These are phyloP conservation scores for Phytopythium aichiense DNA, from an alignment of 352 stramenopile species.

Conservation along the genomic window DNA sequence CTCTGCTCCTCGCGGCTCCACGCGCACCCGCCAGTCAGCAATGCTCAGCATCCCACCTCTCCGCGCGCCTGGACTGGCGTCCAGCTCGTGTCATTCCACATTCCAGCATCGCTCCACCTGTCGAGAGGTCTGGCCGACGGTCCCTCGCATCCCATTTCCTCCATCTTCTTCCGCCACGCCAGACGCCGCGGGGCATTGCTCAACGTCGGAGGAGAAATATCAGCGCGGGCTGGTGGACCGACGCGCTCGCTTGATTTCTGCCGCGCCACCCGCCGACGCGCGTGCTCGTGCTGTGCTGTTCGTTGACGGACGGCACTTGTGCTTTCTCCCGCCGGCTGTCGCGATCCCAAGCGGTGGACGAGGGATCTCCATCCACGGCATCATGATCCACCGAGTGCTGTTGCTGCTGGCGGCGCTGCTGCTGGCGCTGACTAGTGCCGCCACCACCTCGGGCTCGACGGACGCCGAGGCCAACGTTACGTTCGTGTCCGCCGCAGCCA, in stretches of 20 bases:
- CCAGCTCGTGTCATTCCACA: neutral
- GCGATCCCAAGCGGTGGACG: neutral
- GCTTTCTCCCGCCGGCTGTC: neutral
- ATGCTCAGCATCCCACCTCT: neutral
- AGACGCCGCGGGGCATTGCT: neutral
- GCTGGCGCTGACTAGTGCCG: constrained; percentile 10
- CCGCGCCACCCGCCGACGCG: neutral
- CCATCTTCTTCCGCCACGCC: neutral
- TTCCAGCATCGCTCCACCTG: neutral
- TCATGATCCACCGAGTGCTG: neutral
- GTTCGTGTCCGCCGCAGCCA: constrained; percentile 5
- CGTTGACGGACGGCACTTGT: neutral
- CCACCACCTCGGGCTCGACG: constrained; percentile 16
- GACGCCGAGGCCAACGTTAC: neutral
- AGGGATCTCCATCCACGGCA: neutral
- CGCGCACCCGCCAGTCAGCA: neutral
- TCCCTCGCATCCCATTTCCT: neutral
- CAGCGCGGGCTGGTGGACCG: neutral
- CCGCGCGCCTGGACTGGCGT: neutral
- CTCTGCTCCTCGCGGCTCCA: no score
- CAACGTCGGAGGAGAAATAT: neutral
- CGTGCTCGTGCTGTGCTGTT: neutral
- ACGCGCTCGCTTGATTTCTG: neutral
- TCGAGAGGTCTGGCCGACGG: no score
- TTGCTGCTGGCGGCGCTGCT: constrained; percentile 12